Conservation (phyloP, 805 yeast genomes). For the Zygoascus tannicola region DNA sequence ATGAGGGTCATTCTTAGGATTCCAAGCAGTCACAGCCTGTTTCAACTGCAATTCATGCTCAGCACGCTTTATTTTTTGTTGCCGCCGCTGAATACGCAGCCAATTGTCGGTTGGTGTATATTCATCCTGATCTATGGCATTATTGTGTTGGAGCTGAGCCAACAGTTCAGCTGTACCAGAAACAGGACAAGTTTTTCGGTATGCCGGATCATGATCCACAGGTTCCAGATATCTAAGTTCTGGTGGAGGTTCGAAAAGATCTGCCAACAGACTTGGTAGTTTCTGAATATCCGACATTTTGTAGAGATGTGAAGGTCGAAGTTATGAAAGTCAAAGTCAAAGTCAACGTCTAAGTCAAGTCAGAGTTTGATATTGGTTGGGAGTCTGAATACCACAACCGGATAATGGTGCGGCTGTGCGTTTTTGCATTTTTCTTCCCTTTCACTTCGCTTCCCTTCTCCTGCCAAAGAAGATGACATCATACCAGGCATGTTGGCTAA, state of each 20-base stretch:
- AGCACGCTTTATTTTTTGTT: slow-evolving; percentile 21
- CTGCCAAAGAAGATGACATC: too few species aligned
- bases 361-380: too few species aligned
- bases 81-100: slow-evolving; percentile 24
- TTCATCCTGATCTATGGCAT: too few species aligned
- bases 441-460: too few species aligned
- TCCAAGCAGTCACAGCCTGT: slow-evolving; percentile 35
- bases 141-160: slow-evolving; percentile 11
- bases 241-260: slow-evolving; percentile 48
- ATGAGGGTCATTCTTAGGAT: slow-evolving; percentile 49
- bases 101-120: slow-evolving; percentile 28
- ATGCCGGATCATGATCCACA: slow-evolving; percentile 40
- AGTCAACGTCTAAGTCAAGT: too few species aligned
- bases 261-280: slow-evolving; percentile 37
- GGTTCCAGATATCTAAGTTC: slow-evolving; percentile 45
- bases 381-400: too few species aligned
- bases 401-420: too few species aligned
- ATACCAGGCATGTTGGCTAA: too few species aligned
- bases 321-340: too few species aligned
- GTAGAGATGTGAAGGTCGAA: too few species aligned
- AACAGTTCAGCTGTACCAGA: slow-evolving; percentile 36
- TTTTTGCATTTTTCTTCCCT: too few species aligned
- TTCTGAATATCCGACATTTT: slow-evolving; percentile 32
- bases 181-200: slow-evolving; percentile 39
- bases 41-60: slow-evolving; percentile 27